Evolutionary conservation across 176 grass and related monocot species (phyloP), one percentile per base, ranked within the genome.

Genomic region (Themeda triandra): DNA sequence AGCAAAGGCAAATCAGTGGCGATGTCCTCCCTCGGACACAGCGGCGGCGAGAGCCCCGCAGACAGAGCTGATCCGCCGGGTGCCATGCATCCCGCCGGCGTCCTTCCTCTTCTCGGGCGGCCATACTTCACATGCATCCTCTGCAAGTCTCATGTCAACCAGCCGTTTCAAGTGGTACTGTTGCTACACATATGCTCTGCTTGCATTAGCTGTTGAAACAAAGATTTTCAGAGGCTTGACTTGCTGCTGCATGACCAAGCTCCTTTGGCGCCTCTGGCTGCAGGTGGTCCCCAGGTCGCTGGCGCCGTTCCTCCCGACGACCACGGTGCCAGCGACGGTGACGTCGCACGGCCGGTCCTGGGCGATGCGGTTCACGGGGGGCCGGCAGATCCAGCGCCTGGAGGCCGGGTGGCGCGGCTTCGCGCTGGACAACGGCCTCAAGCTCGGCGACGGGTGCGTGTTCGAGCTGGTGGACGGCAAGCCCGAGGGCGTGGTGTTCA

Each of bases 131-230:
- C 84, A 36, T 84, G 83, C 64, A 48, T 92, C 53, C 23, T 92
- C 1, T 82, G 84, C 80, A 84, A 79, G 35, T 87, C 84, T 35
- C 73, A 84, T 29, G 58, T 81, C 13, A 28, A 82, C 0, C 6
- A 30, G 8, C 84, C 84, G 17, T 87, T 80, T 29, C 84, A 86
- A 89, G 63, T 92, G 87, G 87, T 92, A 92, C 68, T 12, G 10
- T 17, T 36, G 36, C 53, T 29, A 11, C 2, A 67, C 60, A 14
- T n/a, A n/a, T 35, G 40, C 19, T 35, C 79, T 35, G 0, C 1
- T 80, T 25, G 23, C 63, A 56, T 19, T 44, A 59, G 4, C 11
- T 24, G 37, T 7, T 24, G 37, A 33, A 33, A 33, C 32, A 33
- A 33, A 33, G 32, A 2, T 33, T 33, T 33, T 4, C 32, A 33